Percentiles rank a stretch among this genome's conserved stretches.
Evolutionary conservation across 2,329 filamentous ascomycete species (phyloP).

Genomic region (Cadophora gregata): DNA sequence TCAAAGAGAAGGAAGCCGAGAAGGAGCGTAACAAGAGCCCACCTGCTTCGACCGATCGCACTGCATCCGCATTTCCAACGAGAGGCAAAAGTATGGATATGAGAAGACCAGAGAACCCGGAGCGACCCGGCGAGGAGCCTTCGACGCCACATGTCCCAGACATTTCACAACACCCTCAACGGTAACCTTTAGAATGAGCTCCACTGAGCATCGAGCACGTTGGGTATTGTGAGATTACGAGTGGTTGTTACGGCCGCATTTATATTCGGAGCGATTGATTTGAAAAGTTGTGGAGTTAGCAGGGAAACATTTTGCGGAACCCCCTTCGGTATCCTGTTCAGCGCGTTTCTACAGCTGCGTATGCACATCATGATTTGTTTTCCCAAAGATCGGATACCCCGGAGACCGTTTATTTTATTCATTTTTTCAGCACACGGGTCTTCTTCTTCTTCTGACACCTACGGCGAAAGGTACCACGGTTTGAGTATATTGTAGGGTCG

Average conservation of each 20-base stretch:
- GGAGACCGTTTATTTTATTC: conserved; percentile 30
- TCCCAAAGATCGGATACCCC: conserved; percentile 39
- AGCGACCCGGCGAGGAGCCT: conserved; percentile 29
- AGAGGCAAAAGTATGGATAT: conserved; percentile 42
- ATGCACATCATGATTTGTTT: conserved; percentile 27
- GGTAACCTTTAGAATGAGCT: conserved; percentile 14
- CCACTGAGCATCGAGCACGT: background rate
- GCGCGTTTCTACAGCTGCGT: conserved; percentile 17
- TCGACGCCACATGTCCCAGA: conserved; percentile 17
- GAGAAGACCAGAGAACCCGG: conserved; percentile 36
- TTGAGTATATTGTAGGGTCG: conserved; percentile 21
- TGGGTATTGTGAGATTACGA: conserved; percentile 18
- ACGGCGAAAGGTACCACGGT: conserved; percentile 11
- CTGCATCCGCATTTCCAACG: conserved; percentile 25
- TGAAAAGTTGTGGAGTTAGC: conserved; percentile 4
- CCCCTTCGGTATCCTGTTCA: conserved; percentile 15
- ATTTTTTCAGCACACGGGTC: conserved; percentile 22
- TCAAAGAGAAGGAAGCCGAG: conserved; percentile 38
- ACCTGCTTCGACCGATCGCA: conserved; percentile 39
- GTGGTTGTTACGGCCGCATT: conserved; percentile 21
- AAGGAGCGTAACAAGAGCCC: conserved; percentile 43
- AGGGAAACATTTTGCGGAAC: conserved; percentile 4
- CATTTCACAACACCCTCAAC: conserved; percentile 23
- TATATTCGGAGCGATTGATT: conserved; percentile 11
- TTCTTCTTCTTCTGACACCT: conserved; percentile 14